phyloP scores from a whole-genome alignment of 805 yeast species.

The Phaffomyces opuntiae region DNA sequence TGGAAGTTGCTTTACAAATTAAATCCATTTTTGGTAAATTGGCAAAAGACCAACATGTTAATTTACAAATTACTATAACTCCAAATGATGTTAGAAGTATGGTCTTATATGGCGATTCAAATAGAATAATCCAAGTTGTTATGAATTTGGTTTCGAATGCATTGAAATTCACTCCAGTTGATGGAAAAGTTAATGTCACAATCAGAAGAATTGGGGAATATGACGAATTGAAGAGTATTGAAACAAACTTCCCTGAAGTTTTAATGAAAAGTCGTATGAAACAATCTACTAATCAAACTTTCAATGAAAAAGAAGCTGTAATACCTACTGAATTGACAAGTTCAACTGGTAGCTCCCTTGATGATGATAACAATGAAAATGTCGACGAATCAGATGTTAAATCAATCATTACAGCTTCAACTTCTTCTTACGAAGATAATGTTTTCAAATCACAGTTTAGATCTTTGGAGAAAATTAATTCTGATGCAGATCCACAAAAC shows the following conservation, averaged over 20 bases:
- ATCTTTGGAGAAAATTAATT: constrained; percentile 9
- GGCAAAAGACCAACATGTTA: constrained; percentile 71
- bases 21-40: constrained; percentile 78
- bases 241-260: constrained; percentile 37
- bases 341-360: constrained; percentile 11
- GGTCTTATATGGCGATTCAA: constrained; percentile 80
- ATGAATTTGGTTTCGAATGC: constrained; percentile 91
- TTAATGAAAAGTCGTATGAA: constrained; percentile 15
- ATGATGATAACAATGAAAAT: constrained; percentile 3
- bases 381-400: constrained; percentile 14
- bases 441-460: constrained; percentile 37
- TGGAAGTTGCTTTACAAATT: constrained; percentile 80
- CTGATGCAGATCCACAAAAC: constrained; percentile 7
- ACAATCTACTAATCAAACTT: background rate
- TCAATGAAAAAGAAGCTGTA: background rate
- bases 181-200: constrained; percentile 68
- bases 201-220: constrained; percentile 65
- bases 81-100: constrained; percentile 58
- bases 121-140: constrained; percentile 82
- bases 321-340: background rate
- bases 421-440: constrained; percentile 36
- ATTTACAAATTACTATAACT: constrained; percentile 49
- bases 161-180: constrained; percentile 85
- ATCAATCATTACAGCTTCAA: constrained; percentile 18
- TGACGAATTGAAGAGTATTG: constrained; percentile 44